Base-by-base conservation (phyloP, 306 rosid species). In the Lupinus albus region DNA sequence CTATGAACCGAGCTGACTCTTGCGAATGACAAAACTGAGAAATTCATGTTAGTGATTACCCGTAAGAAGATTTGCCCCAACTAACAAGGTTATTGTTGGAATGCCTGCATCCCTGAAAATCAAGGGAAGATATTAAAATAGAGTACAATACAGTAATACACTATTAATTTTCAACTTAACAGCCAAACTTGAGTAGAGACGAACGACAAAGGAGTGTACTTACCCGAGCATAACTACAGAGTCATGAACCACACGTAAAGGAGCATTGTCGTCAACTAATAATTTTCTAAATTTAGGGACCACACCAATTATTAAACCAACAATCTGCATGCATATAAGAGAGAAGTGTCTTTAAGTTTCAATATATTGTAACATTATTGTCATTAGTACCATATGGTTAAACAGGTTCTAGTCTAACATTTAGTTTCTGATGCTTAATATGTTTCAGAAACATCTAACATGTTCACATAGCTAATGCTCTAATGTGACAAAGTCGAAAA, bases 1-100 rank as follows among this genome's bases (percentile, higher is more conserved):
- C 28, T 25, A 25, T 25, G 3, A 25, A 25, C 28, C 28, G 28
- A 25, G 28, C 28, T 25, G 3, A 25, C 28, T 25, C 28, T 25
- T 25, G 28, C 3, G 28, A 15, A 57, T 14, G 20, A 6, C 32
- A 35, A 52, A 30, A 6, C 44, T 56, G 9, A 45, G 21, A 42
- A 33, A 11, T 52, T 41, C 7, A 38, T 68, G 36, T 61, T 11
- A 12, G 8, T 15, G 46, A 17, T 67, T 58, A 64, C 87, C 82
- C 51, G 51, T 77, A 2, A 69, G 49, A 65, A 83, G 84, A 39
- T 83, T 83, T 38, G 78, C 87, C 39, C 87, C 84, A 16, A 79
- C 69, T 48, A 80, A 38, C 76, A 83, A 28, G 6, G 80, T 79
- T 61, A 80, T 56, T 8, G 68, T 45, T n/a, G 84, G 84, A 64